Base-by-base conservation (phyloP, 2,329 filamentous ascomycete species). In the Pseudogymnoascus sp. region DNA sequence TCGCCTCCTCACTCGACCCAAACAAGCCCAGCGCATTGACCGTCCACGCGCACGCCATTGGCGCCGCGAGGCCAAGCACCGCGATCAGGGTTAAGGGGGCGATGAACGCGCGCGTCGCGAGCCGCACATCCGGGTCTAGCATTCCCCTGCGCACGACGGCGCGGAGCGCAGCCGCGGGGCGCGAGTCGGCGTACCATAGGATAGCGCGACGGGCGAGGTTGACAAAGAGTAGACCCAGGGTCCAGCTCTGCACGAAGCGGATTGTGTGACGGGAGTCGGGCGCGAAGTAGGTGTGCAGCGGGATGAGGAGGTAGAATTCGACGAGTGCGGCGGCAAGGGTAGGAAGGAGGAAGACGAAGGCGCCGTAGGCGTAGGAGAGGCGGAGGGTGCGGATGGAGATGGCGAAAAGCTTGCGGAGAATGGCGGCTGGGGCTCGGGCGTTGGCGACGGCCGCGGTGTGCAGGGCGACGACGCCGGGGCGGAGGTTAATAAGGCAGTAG, bases 221-320 rank as follows among this genome's bases (percentile, higher is more conserved):
- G 31, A 95, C 82, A 73, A 96, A 97, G 2, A 99, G 81, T 21
- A 99, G 83, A 4, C 94, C 94, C 1, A 99, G 80, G 0, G 92
- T 96, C 92, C 93, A 99, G 63, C 92, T 88, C 72, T 97, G 93
- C 43, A 97, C 87, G 65, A 97, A 81, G 65, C 95, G 89, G 43
- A 97, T 84, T 6, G 87, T 90, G 71, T 95, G 91, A 14, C 75
- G 74, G 60, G 77, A 79, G 52, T 68, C 68, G 23, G 62, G 63
- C 38, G 61, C 72, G 70, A 66, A 72, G 68, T 66, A 71, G 37
- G 62, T 73, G 26, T 69, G 71, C 38, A 96, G 77, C 0, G 94
- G 94, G 60, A 97, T 83, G 66, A 95, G 83, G 63, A 96, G 76
- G 74, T 97, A 99, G 41, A 97, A 82, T 74, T 99, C 93, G 65